These are phyloP conservation scores for Tolypocladium tundrense DNA, from an alignment of 2,329 filamentous ascomycete species.

Conservation along the genomic window DNA sequence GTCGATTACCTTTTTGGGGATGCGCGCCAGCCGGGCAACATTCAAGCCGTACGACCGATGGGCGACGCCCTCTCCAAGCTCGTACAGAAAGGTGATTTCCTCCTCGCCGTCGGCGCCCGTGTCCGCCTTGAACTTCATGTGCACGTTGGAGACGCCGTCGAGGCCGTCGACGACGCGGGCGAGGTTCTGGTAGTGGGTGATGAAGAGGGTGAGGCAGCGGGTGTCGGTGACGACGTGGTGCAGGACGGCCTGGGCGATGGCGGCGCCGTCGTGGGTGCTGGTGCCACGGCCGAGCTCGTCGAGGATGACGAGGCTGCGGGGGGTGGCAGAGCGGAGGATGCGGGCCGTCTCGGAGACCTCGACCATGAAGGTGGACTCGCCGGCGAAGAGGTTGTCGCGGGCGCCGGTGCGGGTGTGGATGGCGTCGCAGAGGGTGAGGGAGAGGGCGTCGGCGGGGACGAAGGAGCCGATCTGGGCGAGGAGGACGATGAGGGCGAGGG, in stretches of 20 bases:
- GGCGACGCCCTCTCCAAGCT: constrained; percentile 81
- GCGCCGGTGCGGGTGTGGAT: constrained; percentile 95
- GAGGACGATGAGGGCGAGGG: constrained; percentile 81
- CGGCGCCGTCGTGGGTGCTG: constrained; percentile 89
- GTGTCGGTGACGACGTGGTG: constrained; percentile 70
- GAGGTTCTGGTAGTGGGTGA: constrained; percentile 93
- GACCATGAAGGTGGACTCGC: constrained; percentile 96
- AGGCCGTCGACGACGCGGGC: constrained; percentile 61
- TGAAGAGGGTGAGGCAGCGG: constrained; percentile 78
- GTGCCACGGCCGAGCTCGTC: constrained; percentile 93
- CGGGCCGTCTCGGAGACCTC: constrained; percentile 87
- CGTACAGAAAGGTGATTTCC: constrained; percentile 89
- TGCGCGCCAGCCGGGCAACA: constrained; percentile 74
- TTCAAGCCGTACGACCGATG: constrained; percentile 93
- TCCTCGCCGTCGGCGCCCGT: constrained; percentile 43
- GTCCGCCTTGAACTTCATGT: constrained; percentile 71
- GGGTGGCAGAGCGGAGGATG: constrained; percentile 81
- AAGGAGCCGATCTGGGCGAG: constrained; percentile 94
- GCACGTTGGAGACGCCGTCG: constrained; percentile 68
- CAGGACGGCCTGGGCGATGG: constrained; percentile 87
- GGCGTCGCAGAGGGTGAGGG: constrained; percentile 75
- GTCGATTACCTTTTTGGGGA: constrained; percentile 68
- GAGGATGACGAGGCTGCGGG: constrained; percentile 76
- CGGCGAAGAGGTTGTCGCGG: constrained; percentile 89
- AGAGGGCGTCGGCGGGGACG: constrained; percentile 68